A percentile compares a stretch with the other conserved stretches of the same genome.
Conservation (phyloP, 2,329 filamentous ascomycete genomes). For the Fusarium odoratissimum region DNA sequence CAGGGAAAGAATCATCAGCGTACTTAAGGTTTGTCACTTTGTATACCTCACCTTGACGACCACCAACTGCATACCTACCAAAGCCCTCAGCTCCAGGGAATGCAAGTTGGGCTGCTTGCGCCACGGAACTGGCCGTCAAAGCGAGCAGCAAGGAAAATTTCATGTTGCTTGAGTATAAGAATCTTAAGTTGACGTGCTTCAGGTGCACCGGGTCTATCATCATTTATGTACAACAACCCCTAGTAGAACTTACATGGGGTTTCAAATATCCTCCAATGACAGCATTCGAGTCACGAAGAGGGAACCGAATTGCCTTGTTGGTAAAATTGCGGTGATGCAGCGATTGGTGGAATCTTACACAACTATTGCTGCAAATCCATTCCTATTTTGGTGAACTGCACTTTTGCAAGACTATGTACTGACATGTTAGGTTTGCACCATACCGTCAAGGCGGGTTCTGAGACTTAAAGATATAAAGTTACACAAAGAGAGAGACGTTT, state of each 20-base stretch:
- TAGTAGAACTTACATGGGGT: neutral
- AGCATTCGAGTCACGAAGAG: neutral
- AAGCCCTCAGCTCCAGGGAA: slow-evolving; percentile 54
- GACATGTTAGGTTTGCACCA: neutral
- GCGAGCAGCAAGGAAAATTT: neutral
- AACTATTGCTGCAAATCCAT: neutral
- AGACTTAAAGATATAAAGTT: too few relatives aligned
- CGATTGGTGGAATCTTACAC: slow-evolving; percentile 7
- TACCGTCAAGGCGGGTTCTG: neutral
- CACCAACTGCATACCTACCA: slow-evolving; percentile 45
- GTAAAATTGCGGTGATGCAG: neutral
- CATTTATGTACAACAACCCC: slow-evolving; percentile 9
- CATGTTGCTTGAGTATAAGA: neutral
- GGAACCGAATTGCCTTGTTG: neutral
- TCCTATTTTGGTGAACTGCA: neutral
- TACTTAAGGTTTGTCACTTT: slow-evolving; percentile 53
- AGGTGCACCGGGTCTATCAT: neutral
- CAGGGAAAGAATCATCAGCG: neutral
- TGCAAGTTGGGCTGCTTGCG: slow-evolving; percentile 41
- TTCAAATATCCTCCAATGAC: slow-evolving; percentile 10
- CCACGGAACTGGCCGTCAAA: neutral
- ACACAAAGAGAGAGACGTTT: neutral
- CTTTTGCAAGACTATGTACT: neutral
- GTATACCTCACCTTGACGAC: slow-evolving; percentile 51
- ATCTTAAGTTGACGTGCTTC: neutral